phyloP scores from a whole-genome alignment of 768 basidiomycete genomes.

The Lentinus tigrinus region DNA sequence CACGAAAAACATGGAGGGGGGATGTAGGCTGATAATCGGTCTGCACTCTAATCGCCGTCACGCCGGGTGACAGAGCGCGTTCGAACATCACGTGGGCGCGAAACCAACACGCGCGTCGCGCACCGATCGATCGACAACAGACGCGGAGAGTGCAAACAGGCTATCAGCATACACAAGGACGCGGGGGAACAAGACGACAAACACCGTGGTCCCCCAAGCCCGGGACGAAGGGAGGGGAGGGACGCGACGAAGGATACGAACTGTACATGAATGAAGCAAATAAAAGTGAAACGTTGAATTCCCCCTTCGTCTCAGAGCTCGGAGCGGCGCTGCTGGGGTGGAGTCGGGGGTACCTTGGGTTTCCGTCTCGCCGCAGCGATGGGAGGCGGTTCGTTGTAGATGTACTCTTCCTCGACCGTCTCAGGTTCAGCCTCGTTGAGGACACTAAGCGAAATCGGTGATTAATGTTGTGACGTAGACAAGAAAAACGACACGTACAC shows the following conservation, averaged over 20 bases:
- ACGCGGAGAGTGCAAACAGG: slow-evolving; percentile 22
- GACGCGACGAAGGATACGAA: slow-evolving; percentile 71
- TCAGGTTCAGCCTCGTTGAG: slow-evolving; percentile 63
- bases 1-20: slow-evolving; percentile 19
- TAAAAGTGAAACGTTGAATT: slow-evolving; percentile 40
- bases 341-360: slow-evolving; percentile 88
- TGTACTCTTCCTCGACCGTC: slow-evolving; percentile 75
- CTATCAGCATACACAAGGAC: slow-evolving; percentile 45
- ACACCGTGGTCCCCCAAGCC: slow-evolving; percentile 87
- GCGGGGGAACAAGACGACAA: slow-evolving; percentile 69
- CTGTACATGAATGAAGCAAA: slow-evolving; percentile 40
- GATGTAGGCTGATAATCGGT: slow-evolving; percentile 32
- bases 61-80: slow-evolving; percentile 13
- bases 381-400: slow-evolving; percentile 42
- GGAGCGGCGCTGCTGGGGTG: slow-evolving; percentile 69
- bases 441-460: slow-evolving; percentile 35
- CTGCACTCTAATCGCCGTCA: slow-evolving; percentile 19
- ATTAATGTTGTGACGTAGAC: neutral
- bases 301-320: slow-evolving; percentile 96
- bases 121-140: slow-evolving; percentile 28
- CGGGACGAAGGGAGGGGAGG: slow-evolving; percentile 76
- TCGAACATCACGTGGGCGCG: slow-evolving; percentile 41
- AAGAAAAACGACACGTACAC: slow-evolving; percentile 50
- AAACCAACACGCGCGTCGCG: slow-evolving; percentile 30
- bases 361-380: slow-evolving; percentile 56